A percentile compares a stretch with the other conserved stretches of the same genome.
Conservation (phyloP, 208 protist species). For the Acanthamoeba royreba region DNA sequence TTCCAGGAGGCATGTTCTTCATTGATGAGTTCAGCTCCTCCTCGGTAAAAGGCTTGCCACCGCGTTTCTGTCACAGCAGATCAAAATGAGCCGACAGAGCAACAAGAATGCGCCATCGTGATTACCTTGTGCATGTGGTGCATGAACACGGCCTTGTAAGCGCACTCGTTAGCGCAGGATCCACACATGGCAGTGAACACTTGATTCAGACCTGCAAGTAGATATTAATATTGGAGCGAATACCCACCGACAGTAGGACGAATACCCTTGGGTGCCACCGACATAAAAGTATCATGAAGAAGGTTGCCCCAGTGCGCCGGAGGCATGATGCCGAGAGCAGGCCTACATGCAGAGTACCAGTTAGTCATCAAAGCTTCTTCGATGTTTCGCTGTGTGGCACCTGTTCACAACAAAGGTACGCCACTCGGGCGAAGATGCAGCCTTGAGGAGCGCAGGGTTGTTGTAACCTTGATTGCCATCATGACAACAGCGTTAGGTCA, state of each 20-base stretch:
- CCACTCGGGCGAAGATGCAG: conserved; percentile 53
- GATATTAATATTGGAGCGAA: background rate
- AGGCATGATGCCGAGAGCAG: conserved; percentile 70
- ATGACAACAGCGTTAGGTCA: no score
- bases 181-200: conserved; percentile 78
- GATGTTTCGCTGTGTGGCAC: no score
- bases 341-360: no score
- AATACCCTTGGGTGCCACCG: conserved; percentile 70
- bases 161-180: conserved; percentile 77
- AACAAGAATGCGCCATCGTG: background rate
- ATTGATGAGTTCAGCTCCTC: conserved; percentile 74
- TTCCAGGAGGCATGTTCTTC: conserved; percentile 69
- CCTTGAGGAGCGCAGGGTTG: conserved; percentile 71
- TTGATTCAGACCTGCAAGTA: conserved; percentile 38
- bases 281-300: conserved; percentile 71
- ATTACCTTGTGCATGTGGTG: conserved; percentile 51
- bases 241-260: background rate
- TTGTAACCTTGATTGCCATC: no score
- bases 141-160: conserved; percentile 79
- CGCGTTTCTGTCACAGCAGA: conserved; percentile 32
- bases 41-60: conserved; percentile 49
- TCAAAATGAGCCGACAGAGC: background rate
- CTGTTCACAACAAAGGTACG: conserved; percentile 27
- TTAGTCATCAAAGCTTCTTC: no score
- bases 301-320: conserved; percentile 61